A percentile compares a stretch with the other conserved stretches of the same genome.
Evolutionary conservation across 2,329 filamentous ascomycete genomes (phyloP).

Genomic region (Neobulgaria alba): DNA sequence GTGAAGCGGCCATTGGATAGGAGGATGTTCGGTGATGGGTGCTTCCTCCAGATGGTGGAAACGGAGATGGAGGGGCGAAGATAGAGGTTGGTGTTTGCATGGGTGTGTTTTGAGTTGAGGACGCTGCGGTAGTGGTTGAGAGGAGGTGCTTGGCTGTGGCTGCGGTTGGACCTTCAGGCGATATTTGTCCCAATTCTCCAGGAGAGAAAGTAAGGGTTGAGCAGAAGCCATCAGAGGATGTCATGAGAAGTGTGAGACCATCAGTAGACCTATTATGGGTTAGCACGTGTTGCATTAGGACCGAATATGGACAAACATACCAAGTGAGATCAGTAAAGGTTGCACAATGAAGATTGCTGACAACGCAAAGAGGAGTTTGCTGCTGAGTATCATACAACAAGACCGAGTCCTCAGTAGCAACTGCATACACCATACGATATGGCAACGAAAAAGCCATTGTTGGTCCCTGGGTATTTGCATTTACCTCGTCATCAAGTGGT

Average conservation of each 20-base stretch:
- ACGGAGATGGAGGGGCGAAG: conserved; percentile 50
- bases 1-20: conserved; percentile 47
- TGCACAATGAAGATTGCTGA: conserved; percentile 94
- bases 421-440: conserved; percentile 92
- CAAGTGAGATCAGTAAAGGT: conserved; percentile 95
- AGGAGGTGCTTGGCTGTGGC: conserved; percentile 34
- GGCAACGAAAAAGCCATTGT: conserved; percentile 73
- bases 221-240: conserved; percentile 97
- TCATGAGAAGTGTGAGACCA: conserved; percentile 75
- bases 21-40: conserved; percentile 49
- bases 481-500: conserved; percentile 36
- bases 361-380: conserved; percentile 82
- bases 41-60: conserved; percentile 17
- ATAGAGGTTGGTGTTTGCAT: conserved; percentile 63
- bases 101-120: conserved; percentile 58
- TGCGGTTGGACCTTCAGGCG: conserved; percentile 49
- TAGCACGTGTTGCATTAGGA: too few species aligned
- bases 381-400: conserved; percentile 96
- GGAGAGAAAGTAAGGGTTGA: conserved; percentile 78
- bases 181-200: conserved; percentile 74
- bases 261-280: conserved; percentile 56
- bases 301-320: conserved; percentile 46
- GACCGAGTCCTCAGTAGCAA: conserved; percentile 93
- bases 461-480: conserved; percentile 46
- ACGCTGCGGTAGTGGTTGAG: conserved; percentile 30